A percentile compares a stretch with the other conserved stretches of the same genome.
phyloP scores from a whole-genome alignment of 23 red algal genomes.

The Cyanidiococcus yangmingshanensis region DNA sequence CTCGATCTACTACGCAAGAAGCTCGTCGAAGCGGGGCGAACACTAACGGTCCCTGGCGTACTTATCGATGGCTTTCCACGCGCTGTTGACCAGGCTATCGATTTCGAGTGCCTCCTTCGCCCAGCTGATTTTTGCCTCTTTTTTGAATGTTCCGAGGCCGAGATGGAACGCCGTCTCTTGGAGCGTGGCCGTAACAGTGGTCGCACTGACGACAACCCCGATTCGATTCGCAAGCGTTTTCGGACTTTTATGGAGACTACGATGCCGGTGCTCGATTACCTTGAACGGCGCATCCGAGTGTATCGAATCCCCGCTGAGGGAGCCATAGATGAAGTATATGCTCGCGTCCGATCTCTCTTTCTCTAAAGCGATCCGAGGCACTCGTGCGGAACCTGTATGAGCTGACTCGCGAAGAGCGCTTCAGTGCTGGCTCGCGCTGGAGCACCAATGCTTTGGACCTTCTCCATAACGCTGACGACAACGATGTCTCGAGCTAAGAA shows the following conservation, averaged over 20 bases:
- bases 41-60: conserved; percentile 48
- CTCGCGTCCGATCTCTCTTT: conserved; percentile 17
- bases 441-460: too few species aligned
- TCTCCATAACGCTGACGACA: too few species aligned
- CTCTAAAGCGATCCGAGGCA: not conserved
- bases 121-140: conserved; percentile 90
- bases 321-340: conserved; percentile 48
- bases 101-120: conserved; percentile 63
- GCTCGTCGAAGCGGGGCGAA: conserved; percentile 27
- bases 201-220: conserved; percentile 76
- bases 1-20: conserved; percentile 53
- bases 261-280: conserved; percentile 87
- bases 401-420: too few species aligned
- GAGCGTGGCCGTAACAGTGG: conserved; percentile 66
- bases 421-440: too few species aligned
- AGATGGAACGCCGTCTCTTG: conserved; percentile 75
- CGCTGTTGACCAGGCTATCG: conserved; percentile 69
- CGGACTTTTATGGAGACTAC: conserved; percentile 72
- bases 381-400: too few species aligned
- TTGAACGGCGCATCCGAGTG: conserved; percentile 71
- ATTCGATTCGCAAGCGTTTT: conserved; percentile 88
- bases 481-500: too few species aligned
- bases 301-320: conserved; percentile 63
- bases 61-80: conserved; percentile 98
- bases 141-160: conserved; percentile 93